Base-by-base conservation (phyloP, 768 basidiomycete species). In the Leucocoprinus leucothites region DNA sequence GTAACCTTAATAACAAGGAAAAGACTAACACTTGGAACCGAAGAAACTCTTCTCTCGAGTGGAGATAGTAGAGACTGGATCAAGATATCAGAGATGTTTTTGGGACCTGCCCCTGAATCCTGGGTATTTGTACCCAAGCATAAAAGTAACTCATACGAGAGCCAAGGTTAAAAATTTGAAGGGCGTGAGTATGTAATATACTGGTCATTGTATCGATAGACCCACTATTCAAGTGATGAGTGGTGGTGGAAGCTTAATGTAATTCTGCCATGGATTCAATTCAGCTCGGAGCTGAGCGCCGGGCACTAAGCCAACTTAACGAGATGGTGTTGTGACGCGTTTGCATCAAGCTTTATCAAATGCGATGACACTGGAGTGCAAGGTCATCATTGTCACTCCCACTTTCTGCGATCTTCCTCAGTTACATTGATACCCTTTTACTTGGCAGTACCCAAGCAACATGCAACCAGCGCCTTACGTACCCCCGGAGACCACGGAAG, bases 121-220 rank as follows among this genome's bases (percentile, higher is more conserved):
- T 96, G 91, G 86, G 71, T 73, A 6, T 98, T 97, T 70, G 84
- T 82, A 13, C 94, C 95, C 1, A 98, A 97, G 69, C 95, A 98
- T 72, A 95, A 92, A 72, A 94, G 91, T 59, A 98, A 97, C 67
- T 74, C 90, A 1, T 78, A 84, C 67, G 87, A 87, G 53, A 79
- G 74, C 38, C 77, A 78, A 64, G 78, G 78, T 16, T 78, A 67
- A 60, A 47, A 28, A 19, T 51, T 38, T 51, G 35, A 48, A n/a
- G n/a, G n/a, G 24, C 45, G 18, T 42, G 22, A 38, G 35, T 2
- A 18, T 56, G 24, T 19, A 48, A 36, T 9, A 26, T 24, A 53
- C 9, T 46, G 16, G 19, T 35, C 24, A 22, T 35, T 46, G 22
- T 47, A 38, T 26, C 43, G 35, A 14, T 38, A 41, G 49, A 25